Evolutionary conservation across 805 yeast species (phyloP), one percentile per base, ranked within the genome.

Genomic region (Saturnispora saitoi): DNA sequence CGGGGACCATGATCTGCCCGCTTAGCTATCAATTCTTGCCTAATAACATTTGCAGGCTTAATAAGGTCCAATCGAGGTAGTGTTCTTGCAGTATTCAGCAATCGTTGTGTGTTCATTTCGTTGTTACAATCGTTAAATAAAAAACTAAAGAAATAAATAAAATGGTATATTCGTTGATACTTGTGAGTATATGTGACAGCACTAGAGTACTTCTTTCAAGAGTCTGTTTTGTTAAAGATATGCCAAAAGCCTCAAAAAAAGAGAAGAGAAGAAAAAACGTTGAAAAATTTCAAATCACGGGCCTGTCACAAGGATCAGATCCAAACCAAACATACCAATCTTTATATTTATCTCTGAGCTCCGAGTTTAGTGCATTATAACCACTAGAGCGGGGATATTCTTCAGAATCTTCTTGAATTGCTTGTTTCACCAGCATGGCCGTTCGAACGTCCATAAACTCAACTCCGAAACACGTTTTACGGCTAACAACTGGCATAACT

Each of bases 281-380:
- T 38, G 44, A 39, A 30, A 45, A 29, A 31, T 4, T 28, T 41
- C 36, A 47, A 14, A 47, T 0, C 3, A 53, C 48, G 2, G 79
- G 49, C 63, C 51, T 69, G 54, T 83, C 89, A 6, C 86, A 71
- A 1, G 77, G 75, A 61, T 86, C 95, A 40, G 72, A 73, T 0
- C 83, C 86, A 54, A 77, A 86, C 78, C 80, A 75, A 1, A 81
- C 64, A 7, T 70, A 63, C 93, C 93, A 86, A 4, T 69, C 75
- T 10, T 60, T 61, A 56, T 81, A 85, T 54, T 73, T 78, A 1
- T 45, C 45, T 7, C 43, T 24, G 12, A 22, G 17, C 17, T 26
- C 29, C 6, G n/a, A 17, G 17, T 39, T 39, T 15, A 17, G 7
- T 14, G 6, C 14, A 7, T 7, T 24, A 15, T 30, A n/a, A 17